phyloP scores from a whole-genome alignment of 1,139 yeast species.

The Zhuliangozyma blackwelliae region DNA sequence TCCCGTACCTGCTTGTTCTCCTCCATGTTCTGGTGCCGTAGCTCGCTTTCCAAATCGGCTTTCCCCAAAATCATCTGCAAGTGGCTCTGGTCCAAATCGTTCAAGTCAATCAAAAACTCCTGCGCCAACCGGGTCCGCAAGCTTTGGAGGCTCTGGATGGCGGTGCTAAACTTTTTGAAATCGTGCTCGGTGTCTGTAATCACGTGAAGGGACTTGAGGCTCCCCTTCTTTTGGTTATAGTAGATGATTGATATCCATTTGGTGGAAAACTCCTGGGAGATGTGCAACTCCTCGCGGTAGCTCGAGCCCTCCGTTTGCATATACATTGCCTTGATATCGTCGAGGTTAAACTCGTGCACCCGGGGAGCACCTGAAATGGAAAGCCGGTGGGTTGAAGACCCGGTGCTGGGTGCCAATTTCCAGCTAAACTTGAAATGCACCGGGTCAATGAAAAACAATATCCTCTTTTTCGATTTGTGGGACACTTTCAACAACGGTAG shows the following conservation, averaged over 20 bases:
- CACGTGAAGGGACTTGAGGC: conserved; percentile 59
- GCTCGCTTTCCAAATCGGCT: conserved; percentile 5
- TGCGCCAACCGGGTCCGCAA: conserved; percentile 30
- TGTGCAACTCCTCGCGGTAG: conserved; percentile 78
- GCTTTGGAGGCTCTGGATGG: conserved; percentile 51
- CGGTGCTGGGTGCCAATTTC: conserved; percentile 23
- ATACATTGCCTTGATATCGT: conserved; percentile 66
- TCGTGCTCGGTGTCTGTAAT: conserved; percentile 66
- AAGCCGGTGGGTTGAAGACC: conserved; percentile 12
- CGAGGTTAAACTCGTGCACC: conserved; percentile 54
- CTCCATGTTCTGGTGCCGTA: background rate
- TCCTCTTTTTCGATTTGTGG: conserved; percentile 59
- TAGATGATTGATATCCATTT: conserved; percentile 83
- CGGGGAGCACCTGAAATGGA: conserved; percentile 11
- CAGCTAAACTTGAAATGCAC: conserved; percentile 43
- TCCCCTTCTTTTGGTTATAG: conserved; percentile 53
- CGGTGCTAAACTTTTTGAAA: conserved; percentile 50
- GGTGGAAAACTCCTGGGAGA: conserved; percentile 59
- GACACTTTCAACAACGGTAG: conserved; percentile 59
- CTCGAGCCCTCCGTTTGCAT: conserved; percentile 69
- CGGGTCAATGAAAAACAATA: conserved; percentile 31
- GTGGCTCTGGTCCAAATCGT: conserved; percentile 24
- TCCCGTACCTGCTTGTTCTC: conserved; percentile 22
- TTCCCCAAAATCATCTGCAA: conserved; percentile 20
- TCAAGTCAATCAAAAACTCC: conserved; percentile 28